Percentiles rank a stretch among this genome's conserved stretches.
These are phyloP conservation scores for Geotrichum candidum DNA, from an alignment of 1,139 yeast species.

Conservation along the genomic window DNA sequence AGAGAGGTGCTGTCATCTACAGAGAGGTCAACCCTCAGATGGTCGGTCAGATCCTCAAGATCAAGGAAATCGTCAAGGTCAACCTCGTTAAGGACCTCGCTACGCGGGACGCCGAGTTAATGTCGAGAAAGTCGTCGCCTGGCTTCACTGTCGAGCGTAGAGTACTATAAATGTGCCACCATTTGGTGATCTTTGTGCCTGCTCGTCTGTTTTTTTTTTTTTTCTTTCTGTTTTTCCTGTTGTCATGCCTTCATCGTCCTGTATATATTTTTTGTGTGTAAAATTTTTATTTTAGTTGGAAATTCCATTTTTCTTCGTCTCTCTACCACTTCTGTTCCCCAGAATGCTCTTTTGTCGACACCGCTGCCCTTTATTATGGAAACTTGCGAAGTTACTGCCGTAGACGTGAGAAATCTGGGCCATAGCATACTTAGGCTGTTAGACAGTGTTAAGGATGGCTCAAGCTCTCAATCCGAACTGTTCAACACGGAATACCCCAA, in stretches of 20 bases:
- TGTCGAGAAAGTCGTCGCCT: constrained; percentile 11
- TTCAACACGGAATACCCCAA: not conserved
- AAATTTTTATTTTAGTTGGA: not conserved
- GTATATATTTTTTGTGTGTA: not conserved
- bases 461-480: not conserved
- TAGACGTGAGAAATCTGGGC: not conserved
- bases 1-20: constrained; percentile 68
- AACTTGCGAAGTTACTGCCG: not conserved
- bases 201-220: not conserved
- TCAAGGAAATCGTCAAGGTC: constrained; percentile 85
- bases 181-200: not conserved
- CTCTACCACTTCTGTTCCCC: not conserved
- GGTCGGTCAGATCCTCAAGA: constrained; percentile 78
- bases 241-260: not conserved
- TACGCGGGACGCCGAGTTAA: constrained; percentile 6
- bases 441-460: not conserved
- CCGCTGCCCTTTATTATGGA: not conserved
- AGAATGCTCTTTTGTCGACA: not conserved
- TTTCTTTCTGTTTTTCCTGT: not conserved
- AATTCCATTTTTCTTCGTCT: not conserved
- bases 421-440: not conserved
- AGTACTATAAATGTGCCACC: not conserved
- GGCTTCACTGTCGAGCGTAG: constrained; percentile 14
- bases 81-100: constrained; percentile 52
- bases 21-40: constrained; percentile 68